phyloP scores from a whole-genome alignment of 192 early-diverging fungal species.

The Cetraspora pellucida region DNA sequence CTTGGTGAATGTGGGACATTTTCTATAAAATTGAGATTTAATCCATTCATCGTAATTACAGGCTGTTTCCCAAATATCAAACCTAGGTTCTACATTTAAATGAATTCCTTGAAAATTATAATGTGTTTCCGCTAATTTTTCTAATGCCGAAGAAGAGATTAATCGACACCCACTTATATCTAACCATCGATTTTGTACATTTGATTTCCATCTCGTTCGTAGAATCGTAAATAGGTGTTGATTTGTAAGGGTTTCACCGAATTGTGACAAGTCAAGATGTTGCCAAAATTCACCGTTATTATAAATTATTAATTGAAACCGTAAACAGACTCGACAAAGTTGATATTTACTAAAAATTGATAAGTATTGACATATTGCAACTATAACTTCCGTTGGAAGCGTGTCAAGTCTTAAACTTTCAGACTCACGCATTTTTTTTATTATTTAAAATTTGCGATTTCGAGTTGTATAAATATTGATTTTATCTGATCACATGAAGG shows the following conservation, averaged over 20 bases:
- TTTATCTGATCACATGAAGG: background rate
- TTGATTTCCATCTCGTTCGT: conserved; percentile 21
- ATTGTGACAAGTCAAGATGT: conserved; percentile 17
- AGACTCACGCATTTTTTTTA: background rate
- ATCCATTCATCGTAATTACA: background rate
- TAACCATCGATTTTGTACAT: background rate
- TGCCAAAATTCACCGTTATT: conserved; percentile 20
- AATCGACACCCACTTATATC: conserved; percentile 22
- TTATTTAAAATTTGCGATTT: background rate
- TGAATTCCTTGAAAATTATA: conserved; percentile 7
- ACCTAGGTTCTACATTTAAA: conserved; percentile 15
- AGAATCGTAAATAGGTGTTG: background rate
- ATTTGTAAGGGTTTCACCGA: conserved; percentile 4
- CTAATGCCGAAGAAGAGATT: conserved; percentile 5
- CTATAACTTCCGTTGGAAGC: conserved; percentile 1
- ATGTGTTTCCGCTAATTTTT: conserved; percentile 9
- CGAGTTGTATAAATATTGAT: background rate
- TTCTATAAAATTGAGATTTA: background rate
- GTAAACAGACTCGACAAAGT: conserved; percentile 2
- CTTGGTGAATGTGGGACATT: conserved; percentile 12
- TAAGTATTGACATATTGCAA: conserved; percentile 12
- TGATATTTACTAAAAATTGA: conserved; percentile 2
- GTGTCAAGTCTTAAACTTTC: background rate
- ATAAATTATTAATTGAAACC: conserved; percentile 17
- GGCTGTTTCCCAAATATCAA: background rate